A percentile compares a stretch with the other conserved stretches of the same genome.
phyloP scores from a whole-genome alignment of 139 green algal genomes.

The Micractinium sp. region DNA sequence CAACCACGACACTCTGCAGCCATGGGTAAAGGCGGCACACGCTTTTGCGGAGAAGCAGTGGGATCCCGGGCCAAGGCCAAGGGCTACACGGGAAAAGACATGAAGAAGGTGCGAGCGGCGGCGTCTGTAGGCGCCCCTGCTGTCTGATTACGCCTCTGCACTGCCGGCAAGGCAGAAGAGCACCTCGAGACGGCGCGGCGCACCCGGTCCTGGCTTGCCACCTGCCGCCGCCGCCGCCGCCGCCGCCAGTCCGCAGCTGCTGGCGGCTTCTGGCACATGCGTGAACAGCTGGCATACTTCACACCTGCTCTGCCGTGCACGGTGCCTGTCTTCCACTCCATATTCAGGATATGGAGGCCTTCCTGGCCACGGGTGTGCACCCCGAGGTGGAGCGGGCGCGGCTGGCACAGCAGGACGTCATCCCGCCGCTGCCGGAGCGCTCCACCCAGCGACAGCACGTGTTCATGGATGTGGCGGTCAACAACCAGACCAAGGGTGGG shows the following conservation, averaged over 20 bases:
- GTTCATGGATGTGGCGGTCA: slow-evolving; percentile 67
- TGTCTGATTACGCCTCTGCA: no score
- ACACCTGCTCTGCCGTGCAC: background rate
- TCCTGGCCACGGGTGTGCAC: slow-evolving; percentile 48
- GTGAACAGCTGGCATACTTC: no score
- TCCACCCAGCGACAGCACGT: slow-evolving; percentile 58
- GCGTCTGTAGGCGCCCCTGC: background rate
- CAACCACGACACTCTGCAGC: background rate
- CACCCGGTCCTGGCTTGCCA: background rate
- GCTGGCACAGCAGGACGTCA: slow-evolving; percentile 1
- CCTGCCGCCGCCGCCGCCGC: background rate
- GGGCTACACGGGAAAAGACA: slow-evolving; percentile 19
- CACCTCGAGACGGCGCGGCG: background rate
- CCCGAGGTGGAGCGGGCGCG: slow-evolving; percentile 42
- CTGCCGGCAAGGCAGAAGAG: no score
- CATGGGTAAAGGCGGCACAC: slow-evolving; percentile 49
- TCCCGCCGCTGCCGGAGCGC: slow-evolving; percentile 59
- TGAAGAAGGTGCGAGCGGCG: slow-evolving; percentile 19
- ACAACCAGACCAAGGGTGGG: slow-evolving; percentile 46
- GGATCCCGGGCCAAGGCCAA: slow-evolving; percentile 29
- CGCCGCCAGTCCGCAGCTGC: background rate
- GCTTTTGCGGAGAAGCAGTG: slow-evolving; percentile 42
- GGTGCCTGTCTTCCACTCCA: background rate
- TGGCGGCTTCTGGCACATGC: background rate
- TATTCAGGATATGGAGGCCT: slow-evolving; percentile 49